Conservation (phyloP, 2,329 filamentous ascomycete genomes). For the Fusarium sp. region DNA sequence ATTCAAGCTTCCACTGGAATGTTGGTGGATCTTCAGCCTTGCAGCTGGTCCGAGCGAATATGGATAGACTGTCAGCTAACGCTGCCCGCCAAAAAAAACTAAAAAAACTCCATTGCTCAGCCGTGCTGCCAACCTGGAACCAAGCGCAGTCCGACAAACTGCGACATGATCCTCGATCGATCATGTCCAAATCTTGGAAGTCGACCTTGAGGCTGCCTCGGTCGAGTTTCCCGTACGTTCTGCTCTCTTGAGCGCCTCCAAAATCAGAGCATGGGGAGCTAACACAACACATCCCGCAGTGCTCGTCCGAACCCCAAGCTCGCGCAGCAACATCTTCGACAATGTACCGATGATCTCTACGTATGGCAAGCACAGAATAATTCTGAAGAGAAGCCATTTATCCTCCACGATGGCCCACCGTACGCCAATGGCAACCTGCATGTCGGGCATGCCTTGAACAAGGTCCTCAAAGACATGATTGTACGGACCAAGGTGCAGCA, state of each 20-base stretch:
- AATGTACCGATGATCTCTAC: constrained; percentile 89
- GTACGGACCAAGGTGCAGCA: constrained; percentile 81
- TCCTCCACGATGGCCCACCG: constrained; percentile 93
- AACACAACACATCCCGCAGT: constrained; percentile 48
- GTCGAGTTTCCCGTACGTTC: constrained; percentile 73
- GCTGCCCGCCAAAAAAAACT: constrained; percentile 33
- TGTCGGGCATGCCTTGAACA: constrained; percentile 94
- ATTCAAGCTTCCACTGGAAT: constrained; percentile 8
- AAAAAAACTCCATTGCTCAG: constrained; percentile 37
- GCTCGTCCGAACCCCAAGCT: constrained; percentile 61
- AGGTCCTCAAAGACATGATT: constrained; percentile 95
- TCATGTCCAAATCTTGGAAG: constrained; percentile 71
- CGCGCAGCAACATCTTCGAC: constrained; percentile 69
- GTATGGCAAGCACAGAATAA: constrained; percentile 77
- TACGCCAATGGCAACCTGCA: constrained; percentile 95
- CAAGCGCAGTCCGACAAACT: constrained; percentile 10
- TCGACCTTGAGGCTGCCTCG: constrained; percentile 79
- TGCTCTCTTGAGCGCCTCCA: not conserved
- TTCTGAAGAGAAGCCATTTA: constrained; percentile 69
- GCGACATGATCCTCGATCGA: constrained; percentile 44
- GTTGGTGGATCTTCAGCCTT: constrained; percentile 37
- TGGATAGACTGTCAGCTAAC: constrained; percentile 26
- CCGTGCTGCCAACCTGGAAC: constrained; percentile 17
- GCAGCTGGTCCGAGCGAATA: constrained; percentile 33
- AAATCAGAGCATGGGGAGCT: constrained; percentile 15